These are phyloP conservation scores for Penicillium palitans DNA, from an alignment of 2,329 filamentous ascomycete species.

Conservation along the genomic window DNA sequence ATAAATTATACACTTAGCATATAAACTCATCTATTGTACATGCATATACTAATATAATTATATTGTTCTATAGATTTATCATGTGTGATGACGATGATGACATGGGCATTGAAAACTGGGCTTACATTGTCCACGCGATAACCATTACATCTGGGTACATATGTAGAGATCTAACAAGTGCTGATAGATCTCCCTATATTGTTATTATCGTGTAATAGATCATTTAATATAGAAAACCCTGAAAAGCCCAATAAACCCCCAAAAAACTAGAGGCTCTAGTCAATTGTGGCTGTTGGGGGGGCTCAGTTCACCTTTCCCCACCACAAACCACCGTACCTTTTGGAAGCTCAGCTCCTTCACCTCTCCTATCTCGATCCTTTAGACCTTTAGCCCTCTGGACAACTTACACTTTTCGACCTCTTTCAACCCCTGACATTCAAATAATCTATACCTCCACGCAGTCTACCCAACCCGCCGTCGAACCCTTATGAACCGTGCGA, in stretches of 20 bases:
- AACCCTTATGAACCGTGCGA: constrained; percentile 32
- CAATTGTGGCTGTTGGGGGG: not conserved
- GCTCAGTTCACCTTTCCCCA: constrained; percentile 8
- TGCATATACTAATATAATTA: not conserved
- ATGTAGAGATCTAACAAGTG: not conserved
- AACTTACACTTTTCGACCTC: not conserved
- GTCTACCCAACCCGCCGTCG: not conserved
- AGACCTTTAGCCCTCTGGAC: not conserved
- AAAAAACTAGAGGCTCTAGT: not conserved
- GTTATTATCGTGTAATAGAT: not conserved
- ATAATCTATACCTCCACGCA: not conserved
- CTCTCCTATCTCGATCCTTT: not conserved
- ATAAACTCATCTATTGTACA: not conserved
- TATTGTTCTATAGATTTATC: not conserved
- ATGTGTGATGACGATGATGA: constrained; percentile 15
- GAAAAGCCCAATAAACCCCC: not conserved
- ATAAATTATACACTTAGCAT: no score
- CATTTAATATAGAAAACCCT: not conserved
- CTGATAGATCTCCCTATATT: no score
- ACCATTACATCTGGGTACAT: not conserved
- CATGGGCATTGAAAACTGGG: constrained; percentile 2
- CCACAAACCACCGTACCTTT: constrained; percentile 4
- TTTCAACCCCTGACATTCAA: not conserved
- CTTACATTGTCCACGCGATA: not conserved
- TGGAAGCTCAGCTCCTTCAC: constrained; percentile 11